phyloP scores from a whole-genome alignment of 768 basidiomycete genomes.

The Xerocomellus dryophilus region DNA sequence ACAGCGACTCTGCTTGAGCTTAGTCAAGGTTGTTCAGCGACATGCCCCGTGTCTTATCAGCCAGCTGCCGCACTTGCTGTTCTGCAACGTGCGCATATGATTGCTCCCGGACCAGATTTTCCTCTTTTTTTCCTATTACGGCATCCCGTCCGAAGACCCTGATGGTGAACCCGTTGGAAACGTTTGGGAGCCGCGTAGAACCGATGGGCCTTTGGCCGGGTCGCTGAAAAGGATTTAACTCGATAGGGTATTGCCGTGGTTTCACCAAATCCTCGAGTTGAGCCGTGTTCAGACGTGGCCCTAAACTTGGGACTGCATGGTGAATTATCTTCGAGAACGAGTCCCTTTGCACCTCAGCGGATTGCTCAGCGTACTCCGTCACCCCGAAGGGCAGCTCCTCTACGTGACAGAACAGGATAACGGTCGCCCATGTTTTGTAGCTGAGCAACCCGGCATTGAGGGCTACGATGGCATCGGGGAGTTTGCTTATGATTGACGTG shows the following conservation, averaged over 20 bases:
- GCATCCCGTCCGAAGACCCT: conserved; percentile 23
- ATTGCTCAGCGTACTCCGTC: conserved; percentile 38
- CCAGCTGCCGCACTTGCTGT: conserved; percentile 12
- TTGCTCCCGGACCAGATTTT: not conserved
- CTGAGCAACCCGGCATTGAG: conserved; percentile 39
- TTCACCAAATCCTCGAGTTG: conserved; percentile 23
- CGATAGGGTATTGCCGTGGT: conserved; percentile 29
- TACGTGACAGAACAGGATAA: conserved; percentile 31
- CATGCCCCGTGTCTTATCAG: conserved; percentile 15
- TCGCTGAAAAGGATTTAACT: conserved; percentile 33
- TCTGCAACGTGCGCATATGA: not conserved
- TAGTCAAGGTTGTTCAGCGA: conserved; percentile 31
- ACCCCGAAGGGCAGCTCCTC: conserved; percentile 33
- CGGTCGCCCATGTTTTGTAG: conserved; percentile 37
- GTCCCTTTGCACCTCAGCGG: conserved; percentile 31
- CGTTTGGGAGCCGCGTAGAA: conserved; percentile 28
- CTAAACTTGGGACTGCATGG: conserved; percentile 25
- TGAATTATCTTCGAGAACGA: conserved; percentile 30
- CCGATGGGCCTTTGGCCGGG: conserved; percentile 32
- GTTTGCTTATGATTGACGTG: conserved; percentile 10
- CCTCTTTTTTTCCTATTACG: not conserved
- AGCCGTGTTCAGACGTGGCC: conserved; percentile 20
- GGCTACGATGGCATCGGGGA: conserved; percentile 43
- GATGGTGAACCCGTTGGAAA: conserved; percentile 34
- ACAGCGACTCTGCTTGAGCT: not conserved